phyloP scores from a whole-genome alignment of 495 filamentous ascomycete species.

The Penicillium pulvis region DNA sequence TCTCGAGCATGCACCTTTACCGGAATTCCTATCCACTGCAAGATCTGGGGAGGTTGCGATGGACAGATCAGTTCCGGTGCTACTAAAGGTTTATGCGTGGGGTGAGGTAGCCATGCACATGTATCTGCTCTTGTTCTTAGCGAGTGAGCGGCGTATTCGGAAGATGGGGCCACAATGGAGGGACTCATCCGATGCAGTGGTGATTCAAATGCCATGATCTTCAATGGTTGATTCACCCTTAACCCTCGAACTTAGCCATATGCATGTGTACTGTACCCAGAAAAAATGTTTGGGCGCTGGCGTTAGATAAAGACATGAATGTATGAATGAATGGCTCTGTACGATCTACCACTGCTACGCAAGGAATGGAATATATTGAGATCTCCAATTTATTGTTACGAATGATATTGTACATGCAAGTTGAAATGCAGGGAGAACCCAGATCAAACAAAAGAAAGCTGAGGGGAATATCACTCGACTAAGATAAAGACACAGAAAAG shows the following conservation, averaged over 20 bases:
- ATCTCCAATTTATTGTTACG: slow-evolving; percentile 6
- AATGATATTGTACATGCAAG: slow-evolving; percentile 27
- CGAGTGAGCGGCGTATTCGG: slow-evolving; percentile 58
- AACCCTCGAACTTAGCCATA: too few species aligned
- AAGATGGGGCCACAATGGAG: slow-evolving; percentile 59
- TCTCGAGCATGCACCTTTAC: slow-evolving; percentile 22
- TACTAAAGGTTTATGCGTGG: slow-evolving; percentile 66
- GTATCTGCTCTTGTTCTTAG: slow-evolving; percentile 65
- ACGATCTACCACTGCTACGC: neutral
- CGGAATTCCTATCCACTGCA: neutral
- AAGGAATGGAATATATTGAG: neutral
- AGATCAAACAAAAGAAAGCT: neutral
- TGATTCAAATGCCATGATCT: slow-evolving; percentile 46
- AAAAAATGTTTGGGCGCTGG: too few species aligned
- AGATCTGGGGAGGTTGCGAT: neutral
- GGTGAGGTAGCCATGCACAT: slow-evolving; percentile 62
- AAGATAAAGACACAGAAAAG: neutral
- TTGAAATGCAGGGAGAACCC: neutral
- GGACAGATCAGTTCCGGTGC: slow-evolving; percentile 8
- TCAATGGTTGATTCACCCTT: neutral
- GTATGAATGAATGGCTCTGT: neutral
- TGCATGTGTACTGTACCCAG: too few species aligned
- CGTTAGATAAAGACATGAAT: neutral
- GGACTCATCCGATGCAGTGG: slow-evolving; percentile 52
- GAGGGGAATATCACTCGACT: neutral